Evolutionary conservation across 805 yeast genomes (phyloP).

Genomic region (Nakazawaea wyomingensis): DNA sequence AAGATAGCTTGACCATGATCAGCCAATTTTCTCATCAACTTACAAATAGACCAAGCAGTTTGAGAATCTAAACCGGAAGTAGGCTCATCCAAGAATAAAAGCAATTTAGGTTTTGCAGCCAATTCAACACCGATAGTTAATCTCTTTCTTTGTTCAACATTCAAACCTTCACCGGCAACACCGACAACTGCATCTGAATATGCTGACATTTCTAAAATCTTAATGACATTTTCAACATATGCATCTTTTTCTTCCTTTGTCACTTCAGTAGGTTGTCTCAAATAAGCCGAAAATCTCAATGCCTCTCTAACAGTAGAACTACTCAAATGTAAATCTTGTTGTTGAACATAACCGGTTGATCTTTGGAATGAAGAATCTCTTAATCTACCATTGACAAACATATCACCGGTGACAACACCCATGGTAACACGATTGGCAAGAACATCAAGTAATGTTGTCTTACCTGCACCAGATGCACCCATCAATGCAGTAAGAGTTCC

Average conservation of each 20-base stretch:
- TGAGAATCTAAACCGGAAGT: conserved; percentile 57
- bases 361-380: conserved; percentile 46
- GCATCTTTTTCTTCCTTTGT: conserved; percentile 40
- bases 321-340: conserved; percentile 50
- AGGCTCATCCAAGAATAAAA: conserved; percentile 56
- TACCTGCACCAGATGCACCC: conserved; percentile 67
- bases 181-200: conserved; percentile 56
- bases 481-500: conserved; percentile 73
- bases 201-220: conserved; percentile 42
- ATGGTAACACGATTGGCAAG: conserved; percentile 47
- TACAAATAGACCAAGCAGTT: conserved; percentile 56
- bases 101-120: conserved; percentile 48
- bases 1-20: conserved; percentile 51
- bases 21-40: conserved; percentile 46
- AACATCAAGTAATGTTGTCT: conserved; percentile 50
- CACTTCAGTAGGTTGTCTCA: conserved; percentile 39
- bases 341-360: conserved; percentile 55
- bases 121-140: conserved; percentile 53
- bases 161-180: conserved; percentile 40
- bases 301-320: conserved; percentile 52
- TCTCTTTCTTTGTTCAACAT: conserved; percentile 51
- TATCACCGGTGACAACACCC: conserved; percentile 55
- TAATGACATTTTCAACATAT: conserved; percentile 47
- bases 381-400: conserved; percentile 50
- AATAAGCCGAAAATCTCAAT: conserved; percentile 43